Conservation (phyloP, 768 basidiomycete species). For the Scleroderma citrinum region DNA sequence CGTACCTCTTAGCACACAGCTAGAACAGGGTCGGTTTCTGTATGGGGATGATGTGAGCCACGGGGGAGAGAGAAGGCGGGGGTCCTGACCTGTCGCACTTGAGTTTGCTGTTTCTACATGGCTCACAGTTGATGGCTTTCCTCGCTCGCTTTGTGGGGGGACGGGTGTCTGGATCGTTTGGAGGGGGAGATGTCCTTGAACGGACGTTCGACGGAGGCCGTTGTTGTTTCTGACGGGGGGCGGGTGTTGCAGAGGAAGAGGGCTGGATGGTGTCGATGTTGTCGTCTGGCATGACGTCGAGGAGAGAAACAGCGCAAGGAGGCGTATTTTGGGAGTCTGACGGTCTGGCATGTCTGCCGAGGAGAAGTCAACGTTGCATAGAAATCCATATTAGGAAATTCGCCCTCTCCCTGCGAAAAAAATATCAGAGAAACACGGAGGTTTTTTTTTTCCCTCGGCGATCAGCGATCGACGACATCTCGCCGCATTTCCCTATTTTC, state of each 20-base stretch:
- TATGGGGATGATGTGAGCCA: background rate
- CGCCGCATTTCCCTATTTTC: background rate
- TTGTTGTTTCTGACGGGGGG: slow-evolving; percentile 18
- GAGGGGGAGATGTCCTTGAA: slow-evolving; percentile 40
- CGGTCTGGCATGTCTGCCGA: slow-evolving; percentile 1
- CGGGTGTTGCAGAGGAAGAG: slow-evolving; percentile 6
- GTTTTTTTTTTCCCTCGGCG: slow-evolving; percentile 1
- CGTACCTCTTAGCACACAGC: slow-evolving; percentile 76
- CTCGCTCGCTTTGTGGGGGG: slow-evolving; percentile 78
- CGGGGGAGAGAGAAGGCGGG: background rate
- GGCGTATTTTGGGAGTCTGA: slow-evolving; percentile 7
- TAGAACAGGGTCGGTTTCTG: slow-evolving; percentile 85
- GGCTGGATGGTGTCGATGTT: slow-evolving; percentile 1
- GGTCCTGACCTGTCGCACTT: slow-evolving; percentile 77
- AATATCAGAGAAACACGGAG: background rate
- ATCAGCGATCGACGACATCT: slow-evolving; percentile 2
- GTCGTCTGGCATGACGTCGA: slow-evolving; percentile 27
- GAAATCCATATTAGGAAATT: background rate
- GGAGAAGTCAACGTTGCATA: slow-evolving; percentile 1
- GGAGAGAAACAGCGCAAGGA: slow-evolving; percentile 4
- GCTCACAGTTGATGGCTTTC: slow-evolving; percentile 87
- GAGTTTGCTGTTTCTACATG: slow-evolving; percentile 81
- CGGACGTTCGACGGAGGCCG: slow-evolving; percentile 33
- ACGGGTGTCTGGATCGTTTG: slow-evolving; percentile 51
- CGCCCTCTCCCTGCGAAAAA: background rate